phyloP scores from a whole-genome alignment of 176 grass and related monocot genomes.

The Dactylis glomerata region DNA sequence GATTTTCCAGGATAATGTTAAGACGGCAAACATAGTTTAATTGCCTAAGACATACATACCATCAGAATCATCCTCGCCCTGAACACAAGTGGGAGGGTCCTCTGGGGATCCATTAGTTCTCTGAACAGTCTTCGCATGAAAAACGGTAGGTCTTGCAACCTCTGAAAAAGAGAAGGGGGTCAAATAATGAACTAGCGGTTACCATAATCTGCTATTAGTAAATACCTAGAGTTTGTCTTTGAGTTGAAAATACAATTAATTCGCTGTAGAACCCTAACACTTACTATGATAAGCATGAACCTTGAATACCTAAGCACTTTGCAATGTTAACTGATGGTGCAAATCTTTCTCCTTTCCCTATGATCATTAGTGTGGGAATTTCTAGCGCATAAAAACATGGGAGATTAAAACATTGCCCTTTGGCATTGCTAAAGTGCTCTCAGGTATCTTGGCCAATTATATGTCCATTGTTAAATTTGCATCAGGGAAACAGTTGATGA shows the following conservation, averaged over 20 bases:
- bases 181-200: neutral
- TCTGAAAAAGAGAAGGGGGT: conserved; percentile 33
- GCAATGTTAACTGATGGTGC: neutral
- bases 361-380: neutral
- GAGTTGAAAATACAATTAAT: neutral
- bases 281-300: neutral
- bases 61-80: conserved; percentile 74
- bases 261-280: neutral
- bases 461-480: neutral
- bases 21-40: neutral
- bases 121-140: conserved; percentile 80
- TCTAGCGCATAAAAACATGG: neutral
- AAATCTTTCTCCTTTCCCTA: neutral
- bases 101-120: conserved; percentile 83
- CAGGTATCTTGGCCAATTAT: neutral
- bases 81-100: conserved; percentile 81
- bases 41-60: conserved; percentile 35
- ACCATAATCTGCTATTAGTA: neutral
- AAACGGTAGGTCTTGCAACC: conserved; percentile 86
- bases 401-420: neutral
- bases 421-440: neutral
- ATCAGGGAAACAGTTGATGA: too few relatives aligned
- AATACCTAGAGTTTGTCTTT: neutral
- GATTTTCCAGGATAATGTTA: neutral
- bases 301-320: neutral